These are phyloP conservation scores for Yamadazyma laniorum DNA, from an alignment of 805 yeast genomes.

Conservation along the genomic window DNA sequence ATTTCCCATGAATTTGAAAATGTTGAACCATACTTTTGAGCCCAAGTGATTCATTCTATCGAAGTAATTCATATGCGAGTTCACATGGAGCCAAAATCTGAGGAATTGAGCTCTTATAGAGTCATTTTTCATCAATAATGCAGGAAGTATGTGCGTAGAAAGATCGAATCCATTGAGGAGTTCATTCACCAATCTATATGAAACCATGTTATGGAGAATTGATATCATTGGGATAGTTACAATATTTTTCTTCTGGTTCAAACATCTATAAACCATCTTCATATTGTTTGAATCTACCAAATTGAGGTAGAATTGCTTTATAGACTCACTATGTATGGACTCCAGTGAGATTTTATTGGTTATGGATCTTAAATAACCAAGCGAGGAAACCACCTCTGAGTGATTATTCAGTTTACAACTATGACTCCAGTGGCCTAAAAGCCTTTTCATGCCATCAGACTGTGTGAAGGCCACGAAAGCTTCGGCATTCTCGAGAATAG, in stretches of 20 bases:
- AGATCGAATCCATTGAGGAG: slow-evolving; percentile 68
- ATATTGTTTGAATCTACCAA: slow-evolving; percentile 51
- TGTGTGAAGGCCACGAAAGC: neutral
- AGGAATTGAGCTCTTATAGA: slow-evolving; percentile 62
- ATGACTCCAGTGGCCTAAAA: slow-evolving; percentile 4
- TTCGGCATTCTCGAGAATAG: slow-evolving; percentile 3
- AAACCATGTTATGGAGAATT: slow-evolving; percentile 44
- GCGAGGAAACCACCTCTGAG: neutral
- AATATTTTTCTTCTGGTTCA: slow-evolving; percentile 56
- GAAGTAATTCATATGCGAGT: slow-evolving; percentile 48
- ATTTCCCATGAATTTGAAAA: slow-evolving; percentile 63
- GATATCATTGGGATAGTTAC: slow-evolving; percentile 61
- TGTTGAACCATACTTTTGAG: slow-evolving; percentile 54
- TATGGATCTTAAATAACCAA: slow-evolving; percentile 1
- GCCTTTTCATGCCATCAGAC: slow-evolving; percentile 4
- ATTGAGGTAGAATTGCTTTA: slow-evolving; percentile 35
- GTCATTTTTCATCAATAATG: slow-evolving; percentile 50
- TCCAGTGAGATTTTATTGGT: slow-evolving; percentile 4
- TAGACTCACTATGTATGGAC: slow-evolving; percentile 5
- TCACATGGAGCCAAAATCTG: slow-evolving; percentile 56
- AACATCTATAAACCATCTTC: slow-evolving; percentile 66
- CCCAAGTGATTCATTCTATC: slow-evolving; percentile 63
- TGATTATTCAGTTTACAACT: slow-evolving; percentile 7
- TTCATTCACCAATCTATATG: slow-evolving; percentile 19
- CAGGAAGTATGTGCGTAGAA: slow-evolving; percentile 57